Evolutionary conservation across 2,329 filamentous ascomycete species (phyloP).

Genomic region (Falciphora oryzae): DNA sequence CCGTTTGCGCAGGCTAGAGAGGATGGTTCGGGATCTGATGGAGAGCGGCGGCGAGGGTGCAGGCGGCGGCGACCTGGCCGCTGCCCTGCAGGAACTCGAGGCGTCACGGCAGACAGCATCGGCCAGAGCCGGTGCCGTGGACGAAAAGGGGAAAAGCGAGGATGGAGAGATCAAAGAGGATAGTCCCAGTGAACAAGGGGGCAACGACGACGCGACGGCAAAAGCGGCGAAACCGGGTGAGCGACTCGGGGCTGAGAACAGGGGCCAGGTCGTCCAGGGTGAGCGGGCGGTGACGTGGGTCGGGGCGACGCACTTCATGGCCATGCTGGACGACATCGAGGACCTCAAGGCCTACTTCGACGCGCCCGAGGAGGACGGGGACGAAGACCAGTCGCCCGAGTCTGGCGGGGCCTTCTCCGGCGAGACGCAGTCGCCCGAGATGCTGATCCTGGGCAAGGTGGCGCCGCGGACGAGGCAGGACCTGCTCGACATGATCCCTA

Average conservation of each 20-base stretch:
- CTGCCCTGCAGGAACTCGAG: not conserved
- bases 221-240: slow-evolving; percentile 12
- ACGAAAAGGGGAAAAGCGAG: slow-evolving; percentile 3
- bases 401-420: slow-evolving; percentile 16
- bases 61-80: not conserved
- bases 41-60: slow-evolving; percentile 26
- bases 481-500: slow-evolving; percentile 42
- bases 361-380: slow-evolving; percentile 32
- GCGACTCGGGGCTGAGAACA: slow-evolving; percentile 10
- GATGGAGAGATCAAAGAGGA: not conserved
- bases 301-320: slow-evolving; percentile 55
- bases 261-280: slow-evolving; percentile 38
- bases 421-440: slow-evolving; percentile 33
- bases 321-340: slow-evolving; percentile 56
- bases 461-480: slow-evolving; percentile 37
- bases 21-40: slow-evolving; percentile 52
- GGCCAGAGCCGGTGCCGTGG: slow-evolving; percentile 2
- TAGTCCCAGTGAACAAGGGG: not conserved
- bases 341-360: slow-evolving; percentile 54
- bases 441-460: slow-evolving; percentile 34
- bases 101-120: not conserved
- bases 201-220: slow-evolving; percentile 14
- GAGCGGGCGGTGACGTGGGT: slow-evolving; percentile 44
- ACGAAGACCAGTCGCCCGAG: slow-evolving; percentile 28
- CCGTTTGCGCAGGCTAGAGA: slow-evolving; percentile 48